Evolutionary conservation across 2,329 filamentous ascomycete species (phyloP).

Genomic region (Rutstroemia sydowiana): DNA sequence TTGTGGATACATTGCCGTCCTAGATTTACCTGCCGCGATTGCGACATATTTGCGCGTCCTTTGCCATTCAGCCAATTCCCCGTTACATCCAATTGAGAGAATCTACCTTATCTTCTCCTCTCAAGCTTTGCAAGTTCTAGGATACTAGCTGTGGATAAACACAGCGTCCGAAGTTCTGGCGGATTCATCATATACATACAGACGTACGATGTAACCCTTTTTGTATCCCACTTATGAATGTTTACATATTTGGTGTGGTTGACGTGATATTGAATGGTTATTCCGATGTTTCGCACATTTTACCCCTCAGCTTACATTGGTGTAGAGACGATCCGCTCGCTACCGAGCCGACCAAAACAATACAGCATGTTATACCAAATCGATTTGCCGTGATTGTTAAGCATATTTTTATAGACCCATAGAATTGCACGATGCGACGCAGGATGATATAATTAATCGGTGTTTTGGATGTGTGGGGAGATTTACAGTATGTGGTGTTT

Average conservation of each 20-base stretch:
- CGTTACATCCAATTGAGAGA: neutral
- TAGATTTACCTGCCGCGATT: neutral
- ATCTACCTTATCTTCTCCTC: neutral
- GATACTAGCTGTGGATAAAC: neutral
- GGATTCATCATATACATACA: neutral
- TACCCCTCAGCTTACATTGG: neutral
- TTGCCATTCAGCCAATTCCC: neutral
- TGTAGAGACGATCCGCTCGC: neutral
- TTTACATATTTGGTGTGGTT: neutral
- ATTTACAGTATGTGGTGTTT: neutral
- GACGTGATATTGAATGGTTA: constrained; percentile 3
- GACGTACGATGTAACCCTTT: neutral
- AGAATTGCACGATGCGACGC: neutral
- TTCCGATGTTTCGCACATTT: neutral
- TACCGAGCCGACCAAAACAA: neutral
- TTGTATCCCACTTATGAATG: neutral
- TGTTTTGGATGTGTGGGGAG: neutral
- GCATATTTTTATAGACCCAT: neutral
- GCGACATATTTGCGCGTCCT: neutral
- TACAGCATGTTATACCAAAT: neutral
- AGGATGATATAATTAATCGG: neutral
- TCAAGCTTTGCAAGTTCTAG: neutral
- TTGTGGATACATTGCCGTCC: neutral
- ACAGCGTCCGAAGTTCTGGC: neutral
- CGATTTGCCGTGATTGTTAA: neutral